phyloP scores from a whole-genome alignment of 805 yeast genomes.

The Candida khao-thaluensis region DNA sequence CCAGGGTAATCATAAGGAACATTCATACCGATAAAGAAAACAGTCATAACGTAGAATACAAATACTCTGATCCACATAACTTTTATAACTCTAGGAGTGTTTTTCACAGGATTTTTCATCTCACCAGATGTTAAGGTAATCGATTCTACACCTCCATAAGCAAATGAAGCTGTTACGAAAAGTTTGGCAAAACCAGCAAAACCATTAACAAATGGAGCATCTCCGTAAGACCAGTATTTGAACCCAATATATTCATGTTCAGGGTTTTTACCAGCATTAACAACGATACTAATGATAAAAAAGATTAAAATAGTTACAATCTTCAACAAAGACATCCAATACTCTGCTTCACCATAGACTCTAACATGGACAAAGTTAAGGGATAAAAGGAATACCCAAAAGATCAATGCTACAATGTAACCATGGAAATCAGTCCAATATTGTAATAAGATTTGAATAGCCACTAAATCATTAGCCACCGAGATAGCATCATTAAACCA shows the following conservation, averaged over 20 bases:
- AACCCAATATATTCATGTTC: slow-evolving; percentile 40
- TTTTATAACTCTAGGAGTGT: slow-evolving; percentile 31
- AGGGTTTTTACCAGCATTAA: slow-evolving; percentile 57
- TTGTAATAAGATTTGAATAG: slow-evolving; percentile 43
- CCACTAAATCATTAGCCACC: slow-evolving; percentile 49
- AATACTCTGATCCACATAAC: slow-evolving; percentile 33
- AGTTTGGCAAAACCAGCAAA: slow-evolving; percentile 51
- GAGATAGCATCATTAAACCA: slow-evolving; percentile 53
- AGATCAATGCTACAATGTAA: slow-evolving; percentile 52
- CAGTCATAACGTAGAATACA: slow-evolving; percentile 36
- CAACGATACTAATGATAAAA: slow-evolving; percentile 54
- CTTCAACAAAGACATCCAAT: slow-evolving; percentile 37
- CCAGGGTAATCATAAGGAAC: slow-evolving; percentile 39
- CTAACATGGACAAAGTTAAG: slow-evolving; percentile 40
- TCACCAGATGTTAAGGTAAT: slow-evolving; percentile 37
- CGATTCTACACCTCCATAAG: slow-evolving; percentile 50
- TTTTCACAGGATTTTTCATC: slow-evolving; percentile 28
- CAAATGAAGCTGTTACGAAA: slow-evolving; percentile 53
- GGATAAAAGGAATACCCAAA: slow-evolving; percentile 50
- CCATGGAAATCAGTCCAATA: slow-evolving; percentile 51
- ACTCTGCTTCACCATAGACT: slow-evolving; percentile 43
- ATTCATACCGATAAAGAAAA: slow-evolving; percentile 43
- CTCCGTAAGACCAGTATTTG: slow-evolving; percentile 46
- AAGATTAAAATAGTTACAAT: slow-evolving; percentile 56
- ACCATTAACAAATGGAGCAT: slow-evolving; percentile 53